Conservation (phyloP, 768 basidiomycete genomes). For the Phlebiopsis flavidoalba region DNA sequence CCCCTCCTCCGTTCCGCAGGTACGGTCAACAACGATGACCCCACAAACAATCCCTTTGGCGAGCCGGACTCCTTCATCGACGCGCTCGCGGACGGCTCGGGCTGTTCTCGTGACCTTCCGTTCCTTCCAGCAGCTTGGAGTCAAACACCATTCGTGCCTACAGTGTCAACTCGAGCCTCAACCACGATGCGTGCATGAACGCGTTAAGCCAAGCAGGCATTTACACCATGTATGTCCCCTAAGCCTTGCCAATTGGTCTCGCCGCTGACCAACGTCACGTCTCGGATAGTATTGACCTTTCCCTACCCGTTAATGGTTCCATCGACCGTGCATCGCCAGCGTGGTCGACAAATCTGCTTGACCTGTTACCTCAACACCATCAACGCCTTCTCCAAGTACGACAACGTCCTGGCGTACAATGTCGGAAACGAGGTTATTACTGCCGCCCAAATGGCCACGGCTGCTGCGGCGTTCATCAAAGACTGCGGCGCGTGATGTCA, state of each 20-base stretch:
- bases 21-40: conserved; percentile 29
- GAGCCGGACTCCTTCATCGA: conserved; percentile 77
- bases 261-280: background rate
- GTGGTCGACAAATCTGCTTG: conserved; percentile 79
- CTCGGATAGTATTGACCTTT: conserved; percentile 68
- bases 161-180: conserved; percentile 74
- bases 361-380: conserved; percentile 75
- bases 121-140: conserved; percentile 67
- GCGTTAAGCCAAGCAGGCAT: conserved; percentile 74
- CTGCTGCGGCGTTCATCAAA: conserved; percentile 72
- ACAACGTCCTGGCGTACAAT: conserved; percentile 87
- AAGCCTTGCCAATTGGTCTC: background rate
- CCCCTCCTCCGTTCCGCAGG: conserved; percentile 21
- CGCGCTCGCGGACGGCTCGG: conserved; percentile 61
- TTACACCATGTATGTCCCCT: conserved; percentile 71
- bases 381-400: conserved; percentile 74
- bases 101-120: conserved; percentile 77
- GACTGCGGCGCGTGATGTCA: conserved; percentile 87
- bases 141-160: conserved; percentile 86
- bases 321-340: conserved; percentile 67
- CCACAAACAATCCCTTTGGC: conserved; percentile 58
- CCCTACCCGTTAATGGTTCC: conserved; percentile 81
- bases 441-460: conserved; percentile 45
- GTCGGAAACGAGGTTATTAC: conserved; percentile 83
- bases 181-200: conserved; percentile 87